Conservation (phyloP, 768 basidiomycete genomes). For the Russula sp. region DNA sequence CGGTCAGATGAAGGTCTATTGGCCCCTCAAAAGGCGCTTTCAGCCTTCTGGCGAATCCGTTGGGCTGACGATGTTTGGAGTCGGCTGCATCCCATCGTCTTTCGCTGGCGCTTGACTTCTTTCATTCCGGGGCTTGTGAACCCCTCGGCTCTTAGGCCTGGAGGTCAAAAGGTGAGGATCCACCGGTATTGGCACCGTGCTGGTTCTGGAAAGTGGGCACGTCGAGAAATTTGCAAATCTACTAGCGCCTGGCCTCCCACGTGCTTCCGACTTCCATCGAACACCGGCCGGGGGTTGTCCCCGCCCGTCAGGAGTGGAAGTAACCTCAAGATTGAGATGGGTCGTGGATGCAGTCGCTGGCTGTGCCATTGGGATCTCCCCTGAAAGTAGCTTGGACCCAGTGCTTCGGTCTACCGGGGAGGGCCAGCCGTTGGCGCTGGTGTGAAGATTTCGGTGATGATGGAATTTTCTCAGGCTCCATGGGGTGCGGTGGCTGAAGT, state of each 20-base stretch:
- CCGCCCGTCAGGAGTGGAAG: constrained; percentile 1
- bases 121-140: constrained; percentile 14
- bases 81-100: not conserved
- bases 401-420: not conserved
- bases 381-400: not conserved
- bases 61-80: not conserved
- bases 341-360: not conserved
- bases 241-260: not conserved
- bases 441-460: not conserved
- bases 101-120: not conserved
- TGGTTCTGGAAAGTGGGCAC: constrained; percentile 3
- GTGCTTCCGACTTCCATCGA: not conserved
- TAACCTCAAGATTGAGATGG: not conserved
- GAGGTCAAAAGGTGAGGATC: not conserved
- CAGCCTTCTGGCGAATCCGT: not conserved
- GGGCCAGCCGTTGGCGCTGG: not conserved
- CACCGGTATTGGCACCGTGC: constrained; percentile 3
- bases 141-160: not conserved
- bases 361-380: not conserved
- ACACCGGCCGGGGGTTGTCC: not conserved
- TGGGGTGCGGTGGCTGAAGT: not conserved
- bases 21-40: not conserved
- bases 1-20: constrained; percentile 2
- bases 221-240: not conserved
- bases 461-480: not conserved